A percentile compares a stretch with the other conserved stretches of the same genome.
phyloP scores from a whole-genome alignment of 164 flowering plant genomes.

The Amborella trichopoda region DNA sequence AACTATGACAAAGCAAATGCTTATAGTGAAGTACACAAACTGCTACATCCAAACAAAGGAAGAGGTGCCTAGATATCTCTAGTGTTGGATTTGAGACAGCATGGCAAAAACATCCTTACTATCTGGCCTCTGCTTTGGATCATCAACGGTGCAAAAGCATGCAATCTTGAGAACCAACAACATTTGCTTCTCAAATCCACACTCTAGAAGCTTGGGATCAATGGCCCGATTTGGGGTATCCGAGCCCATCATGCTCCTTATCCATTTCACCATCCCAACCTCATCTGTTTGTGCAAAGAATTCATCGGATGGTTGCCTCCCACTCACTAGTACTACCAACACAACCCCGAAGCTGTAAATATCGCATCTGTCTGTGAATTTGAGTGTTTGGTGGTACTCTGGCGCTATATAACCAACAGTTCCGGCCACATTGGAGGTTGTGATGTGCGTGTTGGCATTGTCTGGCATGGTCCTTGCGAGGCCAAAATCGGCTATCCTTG shows the following conservation, averaged over 20 bases:
- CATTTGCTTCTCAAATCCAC: conserved; percentile 71
- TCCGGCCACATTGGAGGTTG: conserved; percentile 71
- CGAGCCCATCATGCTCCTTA: conserved; percentile 70
- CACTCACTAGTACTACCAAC: conserved; percentile 59
- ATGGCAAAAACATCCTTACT: conserved; percentile 70
- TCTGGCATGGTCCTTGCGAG: conserved; percentile 80
- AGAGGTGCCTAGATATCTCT: no score
- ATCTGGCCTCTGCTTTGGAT: conserved; percentile 82
- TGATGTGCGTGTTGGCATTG: conserved; percentile 49
- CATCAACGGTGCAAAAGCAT: conserved; percentile 77
- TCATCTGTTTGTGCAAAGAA: conserved; percentile 61
- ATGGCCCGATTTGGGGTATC: conserved; percentile 57
- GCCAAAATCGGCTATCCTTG: conserved; percentile 87
- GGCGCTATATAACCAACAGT: conserved; percentile 91
- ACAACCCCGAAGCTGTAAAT: conserved; percentile 84
- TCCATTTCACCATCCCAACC: conserved; percentile 73
- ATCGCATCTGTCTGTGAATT: conserved; percentile 91
- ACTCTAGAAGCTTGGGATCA: conserved; percentile 49
- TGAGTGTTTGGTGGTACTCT: conserved; percentile 73
- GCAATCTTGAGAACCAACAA: conserved; percentile 77
- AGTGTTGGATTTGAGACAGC: conserved; percentile 60
- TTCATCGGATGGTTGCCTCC: conserved; percentile 65
- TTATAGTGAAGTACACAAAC: no score
- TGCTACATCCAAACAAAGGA: no score
- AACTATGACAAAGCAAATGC: no score